Percentiles rank a stretch among this genome's conserved stretches.
phyloP scores from a whole-genome alignment of 805 yeast genomes.

The Tetrapisispora phaffii region DNA sequence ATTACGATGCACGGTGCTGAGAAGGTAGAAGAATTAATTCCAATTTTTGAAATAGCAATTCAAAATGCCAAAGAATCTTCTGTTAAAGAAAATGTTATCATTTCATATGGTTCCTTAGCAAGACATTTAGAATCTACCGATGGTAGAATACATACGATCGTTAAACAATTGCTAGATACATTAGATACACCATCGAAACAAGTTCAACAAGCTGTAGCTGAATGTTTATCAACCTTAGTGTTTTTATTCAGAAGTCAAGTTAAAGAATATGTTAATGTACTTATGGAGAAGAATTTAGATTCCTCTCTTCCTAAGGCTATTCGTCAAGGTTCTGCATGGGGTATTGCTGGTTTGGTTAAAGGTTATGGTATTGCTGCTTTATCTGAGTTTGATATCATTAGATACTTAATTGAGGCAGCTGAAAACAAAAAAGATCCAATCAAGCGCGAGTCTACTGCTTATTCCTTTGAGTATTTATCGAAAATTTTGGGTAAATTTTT shows the following conservation, averaged over 20 bases:
- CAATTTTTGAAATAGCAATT: slow-evolving; percentile 67
- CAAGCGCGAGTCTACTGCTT: slow-evolving; percentile 79
- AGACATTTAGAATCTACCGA: slow-evolving; percentile 67
- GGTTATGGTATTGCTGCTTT: slow-evolving; percentile 80
- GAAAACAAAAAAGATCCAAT: slow-evolving; percentile 73
- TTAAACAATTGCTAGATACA: slow-evolving; percentile 61
- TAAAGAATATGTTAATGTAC: slow-evolving; percentile 43
- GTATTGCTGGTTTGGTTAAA: slow-evolving; percentile 85
- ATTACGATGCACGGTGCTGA: slow-evolving; percentile 56
- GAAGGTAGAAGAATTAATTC: slow-evolving; percentile 64
- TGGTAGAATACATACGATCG: slow-evolving; percentile 51
- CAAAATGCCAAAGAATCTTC: slow-evolving; percentile 30
- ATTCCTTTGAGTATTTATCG: slow-evolving; percentile 78
- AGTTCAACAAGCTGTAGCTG: slow-evolving; percentile 81
- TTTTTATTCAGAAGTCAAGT: slow-evolving; percentile 42
- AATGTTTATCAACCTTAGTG: slow-evolving; percentile 78
- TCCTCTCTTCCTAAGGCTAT: slow-evolving; percentile 33
- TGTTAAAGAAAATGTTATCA: slow-evolving; percentile 70
- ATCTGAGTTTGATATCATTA: slow-evolving; percentile 64
- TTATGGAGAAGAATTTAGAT: slow-evolving; percentile 52
- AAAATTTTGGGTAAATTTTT: slow-evolving; percentile 63
- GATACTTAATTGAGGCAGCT: slow-evolving; percentile 68
- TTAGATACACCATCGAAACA: slow-evolving; percentile 81
- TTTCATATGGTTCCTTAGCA: slow-evolving; percentile 85
- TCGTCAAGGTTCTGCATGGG: slow-evolving; percentile 94